Conservation (phyloP, 768 basidiomycete genomes). For the Lentinula detonsa region DNA sequence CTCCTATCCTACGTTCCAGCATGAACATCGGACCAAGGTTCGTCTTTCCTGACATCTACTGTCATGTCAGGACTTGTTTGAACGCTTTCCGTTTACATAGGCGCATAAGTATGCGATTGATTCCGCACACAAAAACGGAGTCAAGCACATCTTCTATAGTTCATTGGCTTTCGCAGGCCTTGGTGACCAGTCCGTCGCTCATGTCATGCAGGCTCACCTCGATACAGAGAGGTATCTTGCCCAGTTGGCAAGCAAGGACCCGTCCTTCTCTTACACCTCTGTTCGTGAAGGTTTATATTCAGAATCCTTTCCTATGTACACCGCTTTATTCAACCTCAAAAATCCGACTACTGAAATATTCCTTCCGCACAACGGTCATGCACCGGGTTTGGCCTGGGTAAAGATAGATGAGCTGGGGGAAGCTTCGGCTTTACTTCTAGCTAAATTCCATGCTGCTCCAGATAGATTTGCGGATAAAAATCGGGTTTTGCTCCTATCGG, state of each 20-base stretch:
- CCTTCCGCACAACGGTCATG: background rate
- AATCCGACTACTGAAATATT: background rate
- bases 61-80: background rate
- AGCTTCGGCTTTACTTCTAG: background rate
- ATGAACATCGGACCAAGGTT: slow-evolving; percentile 3
- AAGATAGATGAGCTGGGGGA: slow-evolving; percentile 3
- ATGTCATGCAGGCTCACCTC: slow-evolving; percentile 3
- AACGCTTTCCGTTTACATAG: background rate
- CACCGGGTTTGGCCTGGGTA: background rate
- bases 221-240: slow-evolving; percentile 1
- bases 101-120: background rate
- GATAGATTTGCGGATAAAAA: background rate
- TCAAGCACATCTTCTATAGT: slow-evolving; percentile 1
- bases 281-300: slow-evolving; percentile 1
- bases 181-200: background rate
- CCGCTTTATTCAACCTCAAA: background rate
- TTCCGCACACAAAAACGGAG: background rate
- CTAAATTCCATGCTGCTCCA: background rate
- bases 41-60: background rate
- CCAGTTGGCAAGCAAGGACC: background rate
- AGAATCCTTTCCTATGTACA: background rate
- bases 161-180: background rate
- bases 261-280: slow-evolving; percentile 2
- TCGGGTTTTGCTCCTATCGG: background rate
- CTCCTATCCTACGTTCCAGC: background rate